phyloP scores from a whole-genome alignment of 768 basidiomycete species.

The Lactifluus piperatus region DNA sequence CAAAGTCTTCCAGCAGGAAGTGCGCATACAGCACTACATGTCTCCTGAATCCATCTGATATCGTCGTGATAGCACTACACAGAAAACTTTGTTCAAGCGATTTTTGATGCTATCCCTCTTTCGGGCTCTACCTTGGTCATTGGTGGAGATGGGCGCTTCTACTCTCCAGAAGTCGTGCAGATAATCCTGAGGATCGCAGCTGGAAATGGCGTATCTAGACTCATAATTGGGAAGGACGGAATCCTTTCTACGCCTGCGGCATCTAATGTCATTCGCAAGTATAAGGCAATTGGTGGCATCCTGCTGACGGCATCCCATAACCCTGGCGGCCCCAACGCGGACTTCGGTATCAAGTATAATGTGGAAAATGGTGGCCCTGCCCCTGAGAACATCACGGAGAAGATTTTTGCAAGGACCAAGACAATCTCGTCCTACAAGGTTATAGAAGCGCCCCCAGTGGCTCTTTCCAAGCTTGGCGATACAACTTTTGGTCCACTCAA shows the following conservation, averaged over 20 bases:
- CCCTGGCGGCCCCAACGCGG: constrained; percentile 95
- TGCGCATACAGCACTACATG: constrained; percentile 27
- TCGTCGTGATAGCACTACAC: constrained; percentile 67
- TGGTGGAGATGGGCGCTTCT: constrained; percentile 96
- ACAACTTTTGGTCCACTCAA: constrained; percentile 72
- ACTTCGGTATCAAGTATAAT: constrained; percentile 99
- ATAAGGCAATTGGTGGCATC: constrained; percentile 95
- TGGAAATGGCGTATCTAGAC: constrained; percentile 84
- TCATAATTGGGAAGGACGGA: constrained; percentile 85
- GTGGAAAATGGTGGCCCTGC: constrained; percentile 96
- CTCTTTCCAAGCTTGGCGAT: constrained; percentile 77
- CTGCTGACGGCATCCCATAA: constrained; percentile 96
- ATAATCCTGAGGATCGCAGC: constrained; percentile 91
- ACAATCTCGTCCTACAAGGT: constrained; percentile 78
- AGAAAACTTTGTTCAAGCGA: constrained; percentile 96
- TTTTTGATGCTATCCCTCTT: constrained; percentile 81
- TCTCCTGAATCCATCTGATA: constrained; percentile 19
- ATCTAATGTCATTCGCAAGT: constrained; percentile 91
- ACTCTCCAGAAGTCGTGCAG: constrained; percentile 77
- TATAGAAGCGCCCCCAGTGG: constrained; percentile 66
- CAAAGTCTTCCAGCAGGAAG: constrained; percentile 97
- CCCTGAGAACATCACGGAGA: constrained; percentile 92
- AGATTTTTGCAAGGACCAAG: constrained; percentile 89
- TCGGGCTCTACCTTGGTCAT: constrained; percentile 82
- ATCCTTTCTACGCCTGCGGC: constrained; percentile 97